Evolutionary conservation across 2,329 filamentous ascomycete species (phyloP).

Genomic region (Alternaria brassicae): DNA sequence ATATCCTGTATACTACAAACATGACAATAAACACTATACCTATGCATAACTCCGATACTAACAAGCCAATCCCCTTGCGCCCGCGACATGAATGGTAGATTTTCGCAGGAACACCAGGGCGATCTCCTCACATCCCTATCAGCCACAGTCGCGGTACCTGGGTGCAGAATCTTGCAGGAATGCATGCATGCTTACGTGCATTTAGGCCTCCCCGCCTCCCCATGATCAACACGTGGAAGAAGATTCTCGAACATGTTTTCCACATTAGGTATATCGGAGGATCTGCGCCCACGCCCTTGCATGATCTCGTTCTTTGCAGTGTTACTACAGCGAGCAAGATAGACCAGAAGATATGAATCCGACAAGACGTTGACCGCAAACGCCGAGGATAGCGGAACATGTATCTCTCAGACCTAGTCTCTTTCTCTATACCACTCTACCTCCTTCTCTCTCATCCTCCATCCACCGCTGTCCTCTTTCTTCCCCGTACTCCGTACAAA

Average conservation of each 20-base stretch:
- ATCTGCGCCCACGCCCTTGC: neutral
- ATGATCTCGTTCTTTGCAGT: neutral
- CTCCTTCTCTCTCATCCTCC: neutral
- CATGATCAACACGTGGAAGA: neutral
- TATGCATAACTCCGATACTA: neutral
- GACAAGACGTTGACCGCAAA: neutral
- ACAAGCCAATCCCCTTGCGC: neutral
- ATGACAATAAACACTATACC: neutral
- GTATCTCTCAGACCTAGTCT: neutral
- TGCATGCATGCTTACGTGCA: slow-evolving; percentile 4
- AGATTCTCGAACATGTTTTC: neutral
- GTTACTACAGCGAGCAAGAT: neutral
- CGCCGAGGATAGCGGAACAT: neutral
- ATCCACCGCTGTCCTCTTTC: neutral
- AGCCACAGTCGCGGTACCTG: neutral
- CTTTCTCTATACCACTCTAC: neutral
- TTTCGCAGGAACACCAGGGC: neutral
- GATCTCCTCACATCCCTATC: neutral
- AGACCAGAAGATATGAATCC: neutral
- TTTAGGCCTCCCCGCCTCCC: neutral
- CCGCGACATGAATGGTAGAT: neutral
- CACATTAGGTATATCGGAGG: too few relatives aligned
- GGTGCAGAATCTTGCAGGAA: neutral
- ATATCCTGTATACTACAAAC: neutral
- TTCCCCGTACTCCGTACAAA: neutral